phyloP scores from a whole-genome alignment of 805 yeast genomes.

The Candida dajiaensis region DNA sequence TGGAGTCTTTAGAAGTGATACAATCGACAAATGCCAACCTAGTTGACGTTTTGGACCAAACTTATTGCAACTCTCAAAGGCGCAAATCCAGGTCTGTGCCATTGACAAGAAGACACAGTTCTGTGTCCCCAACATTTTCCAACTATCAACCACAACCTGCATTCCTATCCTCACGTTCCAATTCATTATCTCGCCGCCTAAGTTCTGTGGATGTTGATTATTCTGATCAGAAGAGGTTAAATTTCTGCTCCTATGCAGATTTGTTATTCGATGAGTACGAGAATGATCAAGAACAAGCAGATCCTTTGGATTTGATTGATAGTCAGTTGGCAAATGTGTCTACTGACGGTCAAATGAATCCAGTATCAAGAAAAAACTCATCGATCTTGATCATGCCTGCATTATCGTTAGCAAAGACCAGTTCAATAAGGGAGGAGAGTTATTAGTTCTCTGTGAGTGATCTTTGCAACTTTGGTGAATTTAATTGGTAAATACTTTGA shows the following conservation, averaged over 20 bases:
- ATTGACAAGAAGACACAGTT: slow-evolving; percentile 4
- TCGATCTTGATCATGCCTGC: slow-evolving; percentile 8
- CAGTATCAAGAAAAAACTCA: slow-evolving; percentile 9
- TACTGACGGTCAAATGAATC: slow-evolving; percentile 1
- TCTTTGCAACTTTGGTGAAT: too few species aligned
- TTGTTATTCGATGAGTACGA: slow-evolving; percentile 18
- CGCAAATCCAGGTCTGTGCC: slow-evolving; percentile 2
- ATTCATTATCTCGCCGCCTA: background rate
- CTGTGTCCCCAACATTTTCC: background rate
- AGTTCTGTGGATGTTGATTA: slow-evolving; percentile 13
- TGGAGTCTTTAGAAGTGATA: slow-evolving; percentile 67
- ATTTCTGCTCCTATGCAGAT: slow-evolving; percentile 23
- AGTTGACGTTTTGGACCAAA: slow-evolving; percentile 4
- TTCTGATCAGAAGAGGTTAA: slow-evolving; percentile 20
- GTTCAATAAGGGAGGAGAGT: background rate
- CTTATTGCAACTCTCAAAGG: background rate
- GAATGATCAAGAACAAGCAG: background rate
- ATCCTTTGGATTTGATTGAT: background rate
- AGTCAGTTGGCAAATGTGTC: background rate
- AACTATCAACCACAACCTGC: background rate
- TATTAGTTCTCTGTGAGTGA: too few species aligned
- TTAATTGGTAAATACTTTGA: too few species aligned
- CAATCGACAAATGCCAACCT: slow-evolving; percentile 35
- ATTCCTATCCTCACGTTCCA: background rate
- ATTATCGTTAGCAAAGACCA: background rate